Conservation (phyloP, 805 yeast species). For the Limtongozyma cylindracea region DNA sequence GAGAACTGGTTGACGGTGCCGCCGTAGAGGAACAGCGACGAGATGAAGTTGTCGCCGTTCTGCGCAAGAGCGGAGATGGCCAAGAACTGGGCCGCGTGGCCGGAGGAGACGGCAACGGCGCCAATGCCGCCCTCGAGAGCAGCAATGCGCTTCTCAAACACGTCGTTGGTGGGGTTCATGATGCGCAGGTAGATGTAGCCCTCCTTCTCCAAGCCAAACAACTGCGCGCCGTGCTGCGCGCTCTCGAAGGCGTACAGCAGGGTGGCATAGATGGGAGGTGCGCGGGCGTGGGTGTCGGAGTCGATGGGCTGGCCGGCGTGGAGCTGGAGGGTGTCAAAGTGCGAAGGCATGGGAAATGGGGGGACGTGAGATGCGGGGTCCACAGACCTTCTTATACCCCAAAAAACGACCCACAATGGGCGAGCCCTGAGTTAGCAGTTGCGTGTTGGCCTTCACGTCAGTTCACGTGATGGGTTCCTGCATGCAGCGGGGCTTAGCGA, state of each 20-base stretch:
- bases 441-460: no score
- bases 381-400: no score
- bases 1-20: conserved; percentile 94
- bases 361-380: background rate
- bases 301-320: conserved; percentile 83
- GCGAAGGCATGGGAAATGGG: conserved; percentile 18
- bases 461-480: no score
- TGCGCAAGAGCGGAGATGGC: conserved; percentile 72
- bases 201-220: conserved; percentile 62
- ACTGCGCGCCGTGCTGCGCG: conserved; percentile 79
- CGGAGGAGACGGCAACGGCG: conserved; percentile 80
- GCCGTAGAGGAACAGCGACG: conserved; percentile 76
- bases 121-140: conserved; percentile 84
- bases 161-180: conserved; percentile 82
- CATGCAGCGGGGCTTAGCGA: no score
- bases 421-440: no score
- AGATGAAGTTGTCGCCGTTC: conserved; percentile 71
- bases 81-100: conserved; percentile 84
- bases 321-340: conserved; percentile 76
- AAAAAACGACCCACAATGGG: no score
- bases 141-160: conserved; percentile 77
- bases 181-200: conserved; percentile 81
- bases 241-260: conserved; percentile 73
- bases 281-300: conserved; percentile 47
- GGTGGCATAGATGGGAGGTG: conserved; percentile 84